Conservation (phyloP, 495 filamentous ascomycete species). For the Talaromyces thailandensis region DNA sequence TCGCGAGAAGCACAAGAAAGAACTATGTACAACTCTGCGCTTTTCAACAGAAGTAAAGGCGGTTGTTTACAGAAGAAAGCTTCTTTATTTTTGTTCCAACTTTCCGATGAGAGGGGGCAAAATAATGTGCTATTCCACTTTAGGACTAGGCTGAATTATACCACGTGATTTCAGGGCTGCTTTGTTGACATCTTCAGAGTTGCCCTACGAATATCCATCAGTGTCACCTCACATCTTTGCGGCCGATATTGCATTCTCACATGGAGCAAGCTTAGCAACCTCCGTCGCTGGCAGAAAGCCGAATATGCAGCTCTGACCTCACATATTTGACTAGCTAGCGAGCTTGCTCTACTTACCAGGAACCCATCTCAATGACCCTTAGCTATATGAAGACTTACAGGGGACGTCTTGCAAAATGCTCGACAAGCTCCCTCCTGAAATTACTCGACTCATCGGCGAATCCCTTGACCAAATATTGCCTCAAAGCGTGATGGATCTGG, state of each 20-base stretch:
- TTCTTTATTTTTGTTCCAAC: neutral
- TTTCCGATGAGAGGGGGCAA: neutral
- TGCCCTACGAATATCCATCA: neutral
- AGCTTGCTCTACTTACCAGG: neutral
- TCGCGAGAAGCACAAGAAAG: neutral
- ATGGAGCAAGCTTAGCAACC: neutral
- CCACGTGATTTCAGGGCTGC: neutral
- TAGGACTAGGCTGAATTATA: neutral
- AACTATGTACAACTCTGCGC: neutral
- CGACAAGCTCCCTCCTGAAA: neutral
- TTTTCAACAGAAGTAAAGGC: neutral
- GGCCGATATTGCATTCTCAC: neutral
- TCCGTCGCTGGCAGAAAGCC: neutral
- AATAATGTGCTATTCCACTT: neutral
- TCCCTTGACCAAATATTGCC: neutral
- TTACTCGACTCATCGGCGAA: neutral
- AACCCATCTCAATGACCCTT: neutral
- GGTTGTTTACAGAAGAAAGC: neutral
- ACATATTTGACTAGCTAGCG: neutral
- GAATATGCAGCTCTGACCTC: neutral
- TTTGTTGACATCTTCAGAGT: neutral
- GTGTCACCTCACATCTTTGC: neutral
- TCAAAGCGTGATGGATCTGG: neutral
- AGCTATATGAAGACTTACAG: neutral
- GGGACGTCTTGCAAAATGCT: neutral